Evolutionary conservation across 2,329 filamentous ascomycete species (phyloP).

Genomic region (Helotiales sp.): DNA sequence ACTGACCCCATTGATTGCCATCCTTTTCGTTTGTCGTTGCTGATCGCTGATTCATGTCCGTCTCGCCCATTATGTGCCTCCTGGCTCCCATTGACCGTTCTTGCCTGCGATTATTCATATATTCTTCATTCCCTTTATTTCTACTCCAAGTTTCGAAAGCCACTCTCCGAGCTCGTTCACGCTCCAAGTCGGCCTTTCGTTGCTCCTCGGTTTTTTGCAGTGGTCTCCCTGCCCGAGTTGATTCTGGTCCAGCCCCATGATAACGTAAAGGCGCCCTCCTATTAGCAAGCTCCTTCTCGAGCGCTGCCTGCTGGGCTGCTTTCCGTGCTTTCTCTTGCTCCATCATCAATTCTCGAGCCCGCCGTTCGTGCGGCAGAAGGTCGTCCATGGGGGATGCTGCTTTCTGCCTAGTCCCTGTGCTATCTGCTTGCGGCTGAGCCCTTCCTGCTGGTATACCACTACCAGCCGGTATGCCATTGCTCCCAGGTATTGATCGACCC

Average conservation of each 20-base stretch:
- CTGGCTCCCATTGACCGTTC: neutral
- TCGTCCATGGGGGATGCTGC: neutral
- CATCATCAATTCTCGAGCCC: slow-evolving; percentile 27
- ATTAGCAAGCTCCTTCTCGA: neutral
- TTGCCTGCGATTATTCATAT: neutral
- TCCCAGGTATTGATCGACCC: neutral
- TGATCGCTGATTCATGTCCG: neutral
- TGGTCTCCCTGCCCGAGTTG: slow-evolving; percentile 27
- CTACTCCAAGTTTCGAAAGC: slow-evolving; percentile 4
- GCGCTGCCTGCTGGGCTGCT: neutral
- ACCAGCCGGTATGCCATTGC: slow-evolving; percentile 4
- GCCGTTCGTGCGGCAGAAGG: slow-evolving; percentile 31
- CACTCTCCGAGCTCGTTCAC: slow-evolving; percentile 7
- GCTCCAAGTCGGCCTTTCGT: slow-evolving; percentile 4
- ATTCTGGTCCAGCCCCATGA: slow-evolving; percentile 27
- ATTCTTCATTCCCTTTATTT: neutral
- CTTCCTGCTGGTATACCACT: slow-evolving; percentile 4
- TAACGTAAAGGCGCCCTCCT: neutral
- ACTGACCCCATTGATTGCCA: slow-evolving; percentile 18
- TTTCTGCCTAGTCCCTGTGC: neutral
- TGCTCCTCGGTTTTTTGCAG: slow-evolving; percentile 9
- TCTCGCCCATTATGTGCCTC: slow-evolving; percentile 14
- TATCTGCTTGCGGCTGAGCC: neutral
- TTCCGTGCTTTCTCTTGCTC: slow-evolving; percentile 3
- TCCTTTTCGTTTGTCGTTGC: neutral